Conservation (phyloP, 805 yeast species). For the Suhomyces emberorum region DNA sequence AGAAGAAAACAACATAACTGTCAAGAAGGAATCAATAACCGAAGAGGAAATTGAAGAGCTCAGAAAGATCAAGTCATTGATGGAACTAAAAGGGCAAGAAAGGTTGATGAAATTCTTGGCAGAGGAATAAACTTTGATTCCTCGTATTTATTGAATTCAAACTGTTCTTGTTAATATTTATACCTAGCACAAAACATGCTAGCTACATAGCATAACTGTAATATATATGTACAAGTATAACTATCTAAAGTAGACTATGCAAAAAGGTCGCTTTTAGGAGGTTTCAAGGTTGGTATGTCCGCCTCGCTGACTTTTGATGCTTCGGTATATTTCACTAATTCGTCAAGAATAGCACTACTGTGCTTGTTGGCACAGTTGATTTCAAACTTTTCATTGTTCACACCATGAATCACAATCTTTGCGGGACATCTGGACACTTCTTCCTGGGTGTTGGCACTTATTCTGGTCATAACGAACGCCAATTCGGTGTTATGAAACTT, state of each 20-base stretch:
- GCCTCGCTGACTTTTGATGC: conserved; percentile 34
- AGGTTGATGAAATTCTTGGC: conserved; percentile 57
- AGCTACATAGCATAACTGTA: conserved; percentile 3
- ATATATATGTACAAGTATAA: conserved; percentile 12
- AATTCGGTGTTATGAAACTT: conserved; percentile 79
- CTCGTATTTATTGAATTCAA: too few species aligned
- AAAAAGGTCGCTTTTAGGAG: conserved; percentile 1
- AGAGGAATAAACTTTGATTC: too few species aligned
- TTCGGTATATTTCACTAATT: conserved; percentile 48
- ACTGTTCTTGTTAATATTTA: too few species aligned
- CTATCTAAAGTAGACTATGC: too few species aligned
- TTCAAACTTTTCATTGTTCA: conserved; percentile 29
- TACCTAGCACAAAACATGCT: too few species aligned
- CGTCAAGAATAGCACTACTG: conserved; percentile 52
- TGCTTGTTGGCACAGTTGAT: conserved; percentile 54
- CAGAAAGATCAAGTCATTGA: conserved; percentile 52
- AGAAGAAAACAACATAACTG: conserved; percentile 2
- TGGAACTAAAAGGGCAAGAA: conserved; percentile 69
- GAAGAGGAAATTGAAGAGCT: conserved; percentile 48
- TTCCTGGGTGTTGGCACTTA: conserved; percentile 41
- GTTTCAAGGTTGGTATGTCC: conserved; percentile 6
- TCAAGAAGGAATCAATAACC: not conserved
- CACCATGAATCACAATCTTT: conserved; percentile 37
- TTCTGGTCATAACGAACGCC: conserved; percentile 57
- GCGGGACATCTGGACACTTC: conserved; percentile 47